Conservation (phyloP, 1,139 yeast species). For the Yamadazyma atmosphaerica region DNA sequence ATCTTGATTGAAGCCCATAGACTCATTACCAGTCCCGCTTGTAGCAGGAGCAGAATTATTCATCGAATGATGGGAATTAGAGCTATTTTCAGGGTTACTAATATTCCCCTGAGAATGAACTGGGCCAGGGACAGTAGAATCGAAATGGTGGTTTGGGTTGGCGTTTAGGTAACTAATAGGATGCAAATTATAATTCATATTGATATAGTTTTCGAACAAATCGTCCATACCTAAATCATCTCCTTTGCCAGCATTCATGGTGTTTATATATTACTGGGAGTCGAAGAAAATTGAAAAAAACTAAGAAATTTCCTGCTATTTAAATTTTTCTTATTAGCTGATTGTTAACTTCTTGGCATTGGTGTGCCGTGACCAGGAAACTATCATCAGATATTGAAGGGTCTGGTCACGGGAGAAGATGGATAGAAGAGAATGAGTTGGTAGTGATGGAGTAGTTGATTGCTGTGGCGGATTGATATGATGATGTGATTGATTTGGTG, state of each 20-base stretch:
- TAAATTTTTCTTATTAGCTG: constrained; percentile 2
- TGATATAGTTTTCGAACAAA: constrained; percentile 6
- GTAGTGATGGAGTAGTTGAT: too few species aligned
- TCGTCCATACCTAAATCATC: constrained; percentile 10
- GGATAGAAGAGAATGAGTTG: too few species aligned
- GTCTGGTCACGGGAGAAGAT: too few species aligned
- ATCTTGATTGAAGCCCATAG: constrained; percentile 12
- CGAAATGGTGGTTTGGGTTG: constrained; percentile 15
- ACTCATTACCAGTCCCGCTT: constrained; percentile 5
- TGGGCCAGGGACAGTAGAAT: background rate
- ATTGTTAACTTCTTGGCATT: constrained; percentile 1
- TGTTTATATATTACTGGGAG: background rate
- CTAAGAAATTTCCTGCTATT: constrained; percentile 2
- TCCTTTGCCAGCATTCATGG: background rate
- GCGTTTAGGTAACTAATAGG: constrained; percentile 49
- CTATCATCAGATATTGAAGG: too few species aligned
- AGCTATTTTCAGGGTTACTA: too few species aligned
- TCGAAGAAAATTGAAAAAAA: background rate
- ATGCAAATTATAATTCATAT: constrained; percentile 46
- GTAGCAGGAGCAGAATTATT: constrained; percentile 7
- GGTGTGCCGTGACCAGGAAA: background rate
- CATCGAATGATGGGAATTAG: too few species aligned
- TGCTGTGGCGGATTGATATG: too few species aligned
- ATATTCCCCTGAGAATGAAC: too few species aligned
- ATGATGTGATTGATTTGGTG: too few species aligned